Evolutionary conservation across 129 eudicot genomes (phyloP), one percentile per base, ranked within the genome.

Genomic region (Gnaphalium uliginosum): DNA sequence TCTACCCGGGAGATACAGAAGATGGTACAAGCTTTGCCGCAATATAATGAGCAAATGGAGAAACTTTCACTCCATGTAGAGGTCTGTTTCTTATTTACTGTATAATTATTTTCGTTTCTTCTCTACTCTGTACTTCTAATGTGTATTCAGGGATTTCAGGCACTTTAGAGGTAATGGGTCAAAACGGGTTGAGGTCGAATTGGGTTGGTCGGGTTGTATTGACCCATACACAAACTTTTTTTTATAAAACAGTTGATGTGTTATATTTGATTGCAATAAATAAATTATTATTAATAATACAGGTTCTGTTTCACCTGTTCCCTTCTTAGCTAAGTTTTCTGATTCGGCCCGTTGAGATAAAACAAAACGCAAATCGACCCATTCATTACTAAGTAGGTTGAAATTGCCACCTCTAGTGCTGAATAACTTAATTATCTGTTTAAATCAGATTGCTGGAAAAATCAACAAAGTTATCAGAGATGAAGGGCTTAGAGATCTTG

Each of bases 21-120:
- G 75, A 81, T 93, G 96, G 98, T 90, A 78, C 98, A 93, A 87
- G 95, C 98, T 80, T 80, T 93, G 83, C 98, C 98, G 23, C 84
- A 87, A 46, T 93, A 90, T 68, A 90, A 87, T 72, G 98, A 93
- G 78, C 89, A 85, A 78, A 90, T 88, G 96, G 96, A 90, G 39
- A 90, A 81, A 80, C 96, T 93, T 77, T 88, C 98, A 66, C 72
- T 85, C 69, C 98, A 93, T 86, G 96, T 93, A 60, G 95, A 87
- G 96, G 98, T 90, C 25, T 24, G 79, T 53, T 69, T 78, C 75
- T 75, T 69, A 35, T 54, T 79, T 37, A 33, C 46, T 41, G 22
- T 37, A 7, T 63, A 46, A 29, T 53, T 65, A 29, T 65, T 23
- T n/a, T 26, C 66, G 48, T 41, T 11, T n/a, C 24, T 19, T n/a